Evolutionary conservation across 2,329 filamentous ascomycete genomes (phyloP).

Genomic region (Microsporum audouinii): DNA sequence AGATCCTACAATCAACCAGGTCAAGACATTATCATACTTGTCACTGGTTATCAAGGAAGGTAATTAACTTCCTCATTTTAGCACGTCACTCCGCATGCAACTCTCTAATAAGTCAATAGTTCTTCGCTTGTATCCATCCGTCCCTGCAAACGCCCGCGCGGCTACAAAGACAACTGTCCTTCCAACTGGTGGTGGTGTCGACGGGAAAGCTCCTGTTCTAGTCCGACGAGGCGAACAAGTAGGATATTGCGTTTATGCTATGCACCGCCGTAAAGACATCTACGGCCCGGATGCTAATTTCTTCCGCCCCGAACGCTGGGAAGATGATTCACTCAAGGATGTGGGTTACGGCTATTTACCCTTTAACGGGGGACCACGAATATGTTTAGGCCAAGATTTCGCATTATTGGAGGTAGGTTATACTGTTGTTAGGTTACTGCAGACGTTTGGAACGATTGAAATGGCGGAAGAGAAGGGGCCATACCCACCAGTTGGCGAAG

Average conservation of each 20-base stretch:
- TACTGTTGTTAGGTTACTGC: constrained; percentile 14
- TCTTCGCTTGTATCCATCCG: constrained; percentile 37
- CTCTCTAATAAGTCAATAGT: constrained; percentile 35
- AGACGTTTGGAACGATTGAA: constrained; percentile 8
- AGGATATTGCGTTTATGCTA: constrained; percentile 55
- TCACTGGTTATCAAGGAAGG: constrained; percentile 41
- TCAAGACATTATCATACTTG: constrained; percentile 8
- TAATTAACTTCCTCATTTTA: constrained; percentile 6
- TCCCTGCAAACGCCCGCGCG: constrained; percentile 36
- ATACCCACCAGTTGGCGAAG: constrained; percentile 15
- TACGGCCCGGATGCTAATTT: constrained; percentile 38
- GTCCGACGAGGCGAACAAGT: constrained; percentile 56
- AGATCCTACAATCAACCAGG: constrained; percentile 14
- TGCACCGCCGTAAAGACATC: constrained; percentile 57
- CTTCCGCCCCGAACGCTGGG: constrained; percentile 52
- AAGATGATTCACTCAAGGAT: constrained; percentile 33
- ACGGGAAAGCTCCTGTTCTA: constrained; percentile 49
- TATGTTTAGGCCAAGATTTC: constrained; percentile 49
- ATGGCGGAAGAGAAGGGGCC: constrained; percentile 12
- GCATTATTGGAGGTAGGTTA: constrained; percentile 46
- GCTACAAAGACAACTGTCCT: constrained; percentile 34
- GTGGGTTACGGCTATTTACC: constrained; percentile 40
- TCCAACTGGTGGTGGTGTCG: constrained; percentile 48
- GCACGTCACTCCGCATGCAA: background rate
- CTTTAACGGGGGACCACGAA: constrained; percentile 41